Conservation (phyloP, 148 eudicot species). For the Chenopodium quinoa region DNA sequence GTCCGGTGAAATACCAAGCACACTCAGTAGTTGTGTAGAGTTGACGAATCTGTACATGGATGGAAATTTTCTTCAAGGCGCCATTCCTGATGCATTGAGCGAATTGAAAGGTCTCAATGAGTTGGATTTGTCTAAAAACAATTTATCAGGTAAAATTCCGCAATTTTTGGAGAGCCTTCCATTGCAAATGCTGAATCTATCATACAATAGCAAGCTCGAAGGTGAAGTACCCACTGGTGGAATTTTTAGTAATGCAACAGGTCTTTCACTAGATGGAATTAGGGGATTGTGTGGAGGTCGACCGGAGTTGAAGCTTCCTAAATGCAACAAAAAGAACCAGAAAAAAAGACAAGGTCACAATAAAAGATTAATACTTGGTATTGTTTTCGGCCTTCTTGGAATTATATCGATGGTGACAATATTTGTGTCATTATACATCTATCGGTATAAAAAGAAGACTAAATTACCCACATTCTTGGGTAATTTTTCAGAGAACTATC, state of each 20-base stretch:
- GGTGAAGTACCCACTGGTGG: slow-evolving; percentile 38
- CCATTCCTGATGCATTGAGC: slow-evolving; percentile 25
- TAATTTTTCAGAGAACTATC: too few relatives aligned
- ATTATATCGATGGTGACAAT: too few relatives aligned
- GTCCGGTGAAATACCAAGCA: too few relatives aligned
- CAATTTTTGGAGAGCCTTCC: not conserved
- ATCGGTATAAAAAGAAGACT: too few relatives aligned
- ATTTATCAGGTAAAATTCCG: slow-evolving; percentile 34
- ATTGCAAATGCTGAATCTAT: slow-evolving; percentile 18
- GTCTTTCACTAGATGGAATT: slow-evolving; percentile 28
- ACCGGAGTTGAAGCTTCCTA: slow-evolving; percentile 19
- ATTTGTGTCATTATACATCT: too few relatives aligned
- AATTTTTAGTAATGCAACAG: slow-evolving; percentile 30
- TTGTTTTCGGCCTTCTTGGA: too few relatives aligned
- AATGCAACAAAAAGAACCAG: slow-evolving; percentile 10
- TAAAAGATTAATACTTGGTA: too few relatives aligned
- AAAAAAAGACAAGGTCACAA: too few relatives aligned
- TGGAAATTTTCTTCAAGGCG: slow-evolving; percentile 12
- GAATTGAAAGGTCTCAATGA: slow-evolving; percentile 18
- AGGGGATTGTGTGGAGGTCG: slow-evolving; percentile 35
- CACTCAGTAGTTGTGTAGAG: too few relatives aligned
- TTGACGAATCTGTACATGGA: too few relatives aligned
- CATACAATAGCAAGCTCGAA: slow-evolving; percentile 30
- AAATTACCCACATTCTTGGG: too few relatives aligned
- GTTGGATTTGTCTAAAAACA: slow-evolving; percentile 29